Base-by-base conservation (phyloP, 2,329 filamentous ascomycete genomes). In the Hymenoscyphus infarciens region DNA sequence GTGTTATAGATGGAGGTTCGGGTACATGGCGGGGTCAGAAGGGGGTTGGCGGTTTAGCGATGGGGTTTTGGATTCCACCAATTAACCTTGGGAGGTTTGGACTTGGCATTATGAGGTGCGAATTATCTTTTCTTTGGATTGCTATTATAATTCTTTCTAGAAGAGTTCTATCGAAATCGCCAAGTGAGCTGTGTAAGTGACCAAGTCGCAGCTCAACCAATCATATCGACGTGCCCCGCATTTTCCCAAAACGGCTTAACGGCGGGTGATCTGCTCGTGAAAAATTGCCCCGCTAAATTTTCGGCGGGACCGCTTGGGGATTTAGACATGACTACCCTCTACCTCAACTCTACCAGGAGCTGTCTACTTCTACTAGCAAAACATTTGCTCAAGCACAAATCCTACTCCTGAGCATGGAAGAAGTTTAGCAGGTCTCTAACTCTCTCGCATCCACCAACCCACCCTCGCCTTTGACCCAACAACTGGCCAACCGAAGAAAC, bases 251-350 rank as follows among this genome's bases (percentile, higher is more conserved):
- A 3, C 54, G 55, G 33, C 19, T n/a, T 22, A 39, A 38, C 1
- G 31, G 8, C 49, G 45, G 31, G 10, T 8, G n/a, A 39, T 25
- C 29, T 33, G 42, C 58, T 57, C 57, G 54, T 49, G 38, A 56
- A 54, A 55, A 57, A 60, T 39, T 64, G 60, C 63, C 63, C 63
- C 60, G 60, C 63, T 62, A 64, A 64, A 64, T 61, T 64, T 64
- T 62, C 49, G 29, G 22, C 11, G 45, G 19, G 45, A 52, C 19
- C 45, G 19, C 45, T 52, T 27, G 25, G 10, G 11, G 19, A 52
- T 52, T 52, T 22, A 25, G 19, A 52, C 45, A 52, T 52, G 45
- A 42, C 56, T 22, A 39, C 35, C 35, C 25, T 45, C 19, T 27
- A 5, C n/a, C 13, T 45, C 35, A 16, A 27, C 25, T 27, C 25